Evolutionary conservation across 768 basidiomycete genomes (phyloP).

Genomic region (Cystofilobasidium ferigula): DNA sequence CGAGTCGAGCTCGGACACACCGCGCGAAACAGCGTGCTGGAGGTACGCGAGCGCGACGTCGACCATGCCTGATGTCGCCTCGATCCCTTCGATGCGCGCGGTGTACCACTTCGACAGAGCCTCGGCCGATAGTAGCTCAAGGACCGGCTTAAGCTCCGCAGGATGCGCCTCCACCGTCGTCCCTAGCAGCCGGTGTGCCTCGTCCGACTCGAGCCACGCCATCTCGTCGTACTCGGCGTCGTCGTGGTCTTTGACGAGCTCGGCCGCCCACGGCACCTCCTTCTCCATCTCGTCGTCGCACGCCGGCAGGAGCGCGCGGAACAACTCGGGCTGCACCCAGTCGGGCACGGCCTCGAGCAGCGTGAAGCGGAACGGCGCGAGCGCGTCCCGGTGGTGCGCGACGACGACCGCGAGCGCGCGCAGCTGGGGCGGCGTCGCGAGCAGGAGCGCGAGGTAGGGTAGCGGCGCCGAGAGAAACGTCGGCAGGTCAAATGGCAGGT

Average conservation of each 20-base stretch:
- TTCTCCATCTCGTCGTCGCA: constrained; percentile 48
- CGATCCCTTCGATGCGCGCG: constrained; percentile 51
- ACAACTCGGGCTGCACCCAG: constrained; percentile 55
- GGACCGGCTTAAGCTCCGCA: constrained; percentile 23
- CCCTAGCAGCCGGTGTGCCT: constrained; percentile 41
- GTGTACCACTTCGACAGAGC: constrained; percentile 68
- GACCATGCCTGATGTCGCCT: constrained; percentile 59
- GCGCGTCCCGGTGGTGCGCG: constrained; percentile 45
- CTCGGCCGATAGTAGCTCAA: constrained; percentile 42
- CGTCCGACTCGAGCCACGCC: constrained; percentile 41
- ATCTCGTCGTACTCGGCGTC: constrained; percentile 20
- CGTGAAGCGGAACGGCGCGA: constrained; percentile 60
- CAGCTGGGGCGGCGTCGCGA: constrained; percentile 57
- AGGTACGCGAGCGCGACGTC: constrained; percentile 66
- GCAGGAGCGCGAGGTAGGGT: constrained; percentile 49
- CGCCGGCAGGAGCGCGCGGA: constrained; percentile 53
- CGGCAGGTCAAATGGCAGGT: constrained; percentile 45
- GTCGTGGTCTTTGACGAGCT: neutral
- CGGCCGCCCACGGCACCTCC: constrained; percentile 32
- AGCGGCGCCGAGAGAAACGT: constrained; percentile 55
- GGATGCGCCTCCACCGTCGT: neutral
- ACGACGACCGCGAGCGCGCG: constrained; percentile 51
- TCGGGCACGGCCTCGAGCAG: constrained; percentile 67
- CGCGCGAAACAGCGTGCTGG: constrained; percentile 75
- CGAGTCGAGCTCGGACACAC: constrained; percentile 64